phyloP scores from a whole-genome alignment of 768 basidiomycete species.

The Lyophyllum shimeji region DNA sequence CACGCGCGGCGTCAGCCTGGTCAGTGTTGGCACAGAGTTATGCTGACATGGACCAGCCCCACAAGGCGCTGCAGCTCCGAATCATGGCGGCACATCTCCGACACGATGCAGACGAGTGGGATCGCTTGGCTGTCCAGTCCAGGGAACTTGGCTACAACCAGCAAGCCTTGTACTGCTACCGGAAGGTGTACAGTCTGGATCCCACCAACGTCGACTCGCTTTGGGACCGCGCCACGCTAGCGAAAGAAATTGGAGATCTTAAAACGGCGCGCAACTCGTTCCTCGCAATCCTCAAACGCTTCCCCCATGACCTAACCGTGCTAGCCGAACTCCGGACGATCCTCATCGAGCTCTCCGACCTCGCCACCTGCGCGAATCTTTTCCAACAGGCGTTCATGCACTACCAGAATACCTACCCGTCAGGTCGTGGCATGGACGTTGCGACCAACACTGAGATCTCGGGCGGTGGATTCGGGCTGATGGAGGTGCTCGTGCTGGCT shows the following conservation, averaged over 20 bases:
- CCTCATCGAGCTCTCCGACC: constrained; percentile 71
- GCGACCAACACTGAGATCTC: constrained; percentile 25
- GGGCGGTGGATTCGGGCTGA: constrained; percentile 56
- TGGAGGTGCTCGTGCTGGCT: constrained; percentile 81
- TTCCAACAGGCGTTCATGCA: constrained; percentile 76
- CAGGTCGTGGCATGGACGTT: constrained; percentile 34
- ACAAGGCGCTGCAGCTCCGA: constrained; percentile 77
- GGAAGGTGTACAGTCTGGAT: constrained; percentile 77
- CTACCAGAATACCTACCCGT: constrained; percentile 52
- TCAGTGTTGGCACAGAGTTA: constrained; percentile 84
- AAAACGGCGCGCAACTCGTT: constrained; percentile 66
- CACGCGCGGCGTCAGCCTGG: constrained; percentile 61
- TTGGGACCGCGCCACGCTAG: constrained; percentile 86
- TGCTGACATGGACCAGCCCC: constrained; percentile 63
- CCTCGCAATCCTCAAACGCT: constrained; percentile 67
- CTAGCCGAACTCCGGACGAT: constrained; percentile 77
- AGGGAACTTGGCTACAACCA: constrained; percentile 74
- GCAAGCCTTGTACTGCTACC: constrained; percentile 90
- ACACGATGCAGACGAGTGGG: constrained; percentile 88
- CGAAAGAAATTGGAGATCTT: constrained; percentile 72
- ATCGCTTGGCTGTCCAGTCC: constrained; percentile 71
- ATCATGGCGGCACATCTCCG: constrained; percentile 91
- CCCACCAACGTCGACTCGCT: constrained; percentile 81
- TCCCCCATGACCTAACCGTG: constrained; percentile 78
- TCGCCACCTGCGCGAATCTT: constrained; percentile 60